Percentiles rank a stretch among this genome's conserved stretches.
Evolutionary conservation across 148 eudicot species (phyloP).

Genomic region (Beta vulgaris): DNA sequence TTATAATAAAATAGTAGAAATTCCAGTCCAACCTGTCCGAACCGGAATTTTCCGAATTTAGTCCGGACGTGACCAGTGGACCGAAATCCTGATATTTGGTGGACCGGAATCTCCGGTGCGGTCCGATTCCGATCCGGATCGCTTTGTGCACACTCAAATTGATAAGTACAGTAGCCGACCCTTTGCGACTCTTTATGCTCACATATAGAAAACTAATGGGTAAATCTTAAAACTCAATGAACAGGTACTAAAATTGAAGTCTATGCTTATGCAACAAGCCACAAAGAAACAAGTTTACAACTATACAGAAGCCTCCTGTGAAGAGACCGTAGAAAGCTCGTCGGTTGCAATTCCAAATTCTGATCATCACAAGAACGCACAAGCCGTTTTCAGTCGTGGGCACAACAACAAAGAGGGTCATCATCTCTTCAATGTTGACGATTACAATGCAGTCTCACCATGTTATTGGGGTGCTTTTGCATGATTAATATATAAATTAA

Average conservation of each 20-base stretch:
- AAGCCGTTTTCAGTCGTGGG: background rate
- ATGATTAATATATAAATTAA: slow-evolving; percentile 7
- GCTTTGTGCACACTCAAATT: too few relatives aligned
- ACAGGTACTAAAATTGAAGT: slow-evolving; percentile 52
- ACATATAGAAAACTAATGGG: background rate
- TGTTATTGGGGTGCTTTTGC: slow-evolving; percentile 42
- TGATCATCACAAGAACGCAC: background rate
- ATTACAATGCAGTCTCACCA: slow-evolving; percentile 30
- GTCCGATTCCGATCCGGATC: too few relatives aligned
- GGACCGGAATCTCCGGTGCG: too few relatives aligned
- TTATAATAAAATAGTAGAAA: too few relatives aligned
- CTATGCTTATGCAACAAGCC: slow-evolving; percentile 43
- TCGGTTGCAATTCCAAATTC: slow-evolving; percentile 18
- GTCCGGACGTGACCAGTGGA: too few relatives aligned
- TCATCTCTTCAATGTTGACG: slow-evolving; percentile 33
- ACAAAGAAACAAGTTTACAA: slow-evolving; percentile 39
- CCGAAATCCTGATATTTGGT: too few relatives aligned
- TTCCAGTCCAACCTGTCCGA: too few relatives aligned
- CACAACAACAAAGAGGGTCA: slow-evolving; percentile 26
- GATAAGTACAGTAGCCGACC: too few relatives aligned
- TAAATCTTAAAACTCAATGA: background rate
- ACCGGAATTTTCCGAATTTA: too few relatives aligned
- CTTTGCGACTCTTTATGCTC: background rate
- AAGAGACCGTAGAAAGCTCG: slow-evolving; percentile 57
- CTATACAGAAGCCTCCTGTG: slow-evolving; percentile 45